phyloP scores from a whole-genome alignment of 2,329 filamentous ascomycete genomes.

The Diplodia intermedia region DNA sequence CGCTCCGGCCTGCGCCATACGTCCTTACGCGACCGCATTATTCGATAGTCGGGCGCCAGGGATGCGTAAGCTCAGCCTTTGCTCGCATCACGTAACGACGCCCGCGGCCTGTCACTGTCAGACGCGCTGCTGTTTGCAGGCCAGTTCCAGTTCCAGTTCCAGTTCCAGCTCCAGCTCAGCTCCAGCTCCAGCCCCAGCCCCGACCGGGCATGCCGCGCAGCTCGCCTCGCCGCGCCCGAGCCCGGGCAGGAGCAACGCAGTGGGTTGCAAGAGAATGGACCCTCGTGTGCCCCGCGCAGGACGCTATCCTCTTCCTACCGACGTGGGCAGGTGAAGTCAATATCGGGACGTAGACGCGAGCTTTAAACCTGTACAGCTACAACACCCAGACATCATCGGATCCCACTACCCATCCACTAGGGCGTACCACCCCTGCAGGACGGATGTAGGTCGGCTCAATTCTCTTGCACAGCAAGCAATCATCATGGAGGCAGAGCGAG shows the following conservation, averaged over 20 bases:
- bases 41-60: slow-evolving; percentile 30
- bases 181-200: slow-evolving; percentile 9
- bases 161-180: slow-evolving; percentile 10
- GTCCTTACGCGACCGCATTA: slow-evolving; percentile 25
- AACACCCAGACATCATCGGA: too few species aligned
- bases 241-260: neutral
- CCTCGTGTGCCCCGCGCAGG: neutral
- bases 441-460: too few species aligned
- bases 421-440: too few species aligned
- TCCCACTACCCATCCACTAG: too few species aligned
- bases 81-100: slow-evolving; percentile 21
- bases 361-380: too few species aligned
- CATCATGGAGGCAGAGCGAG: too few species aligned
- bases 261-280: too few species aligned
- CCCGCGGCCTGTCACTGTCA: slow-evolving; percentile 15
- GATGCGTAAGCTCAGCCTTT: slow-evolving; percentile 31
- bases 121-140: slow-evolving; percentile 29
- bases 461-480: too few species aligned
- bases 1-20: slow-evolving; percentile 27
- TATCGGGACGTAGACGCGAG: too few species aligned
- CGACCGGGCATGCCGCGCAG: slow-evolving; percentile 8
- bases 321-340: too few species aligned
- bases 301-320: too few species aligned
- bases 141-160: slow-evolving; percentile 1
- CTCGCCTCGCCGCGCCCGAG: slow-evolving; percentile 20